Evolutionary conservation across 768 basidiomycete genomes (phyloP).

Genomic region (Mycena metata): DNA sequence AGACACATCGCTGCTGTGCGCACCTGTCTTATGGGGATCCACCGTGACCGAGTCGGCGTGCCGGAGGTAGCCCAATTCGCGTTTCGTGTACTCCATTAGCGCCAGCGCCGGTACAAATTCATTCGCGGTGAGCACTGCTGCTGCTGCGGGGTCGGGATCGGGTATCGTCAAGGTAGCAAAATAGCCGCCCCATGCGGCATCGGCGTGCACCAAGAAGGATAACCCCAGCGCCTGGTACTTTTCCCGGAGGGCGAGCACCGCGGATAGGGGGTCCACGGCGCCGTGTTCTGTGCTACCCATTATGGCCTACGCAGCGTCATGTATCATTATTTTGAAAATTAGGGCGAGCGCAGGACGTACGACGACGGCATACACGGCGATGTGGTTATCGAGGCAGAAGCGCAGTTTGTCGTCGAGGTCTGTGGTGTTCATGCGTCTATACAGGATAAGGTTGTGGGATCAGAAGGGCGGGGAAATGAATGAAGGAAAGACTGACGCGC

Average conservation of each 20-base stretch:
- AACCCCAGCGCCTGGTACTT: conserved; percentile 49
- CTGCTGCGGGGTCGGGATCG: conserved; percentile 10
- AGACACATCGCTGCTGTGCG: too few species aligned
- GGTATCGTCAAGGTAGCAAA: conserved; percentile 51
- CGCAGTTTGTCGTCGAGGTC: conserved; percentile 45
- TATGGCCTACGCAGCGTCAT: conserved; percentile 35
- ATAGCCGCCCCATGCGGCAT: conserved; percentile 65
- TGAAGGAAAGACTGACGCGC: conserved; percentile 36
- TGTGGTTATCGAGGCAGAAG: conserved; percentile 45
- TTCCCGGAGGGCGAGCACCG: conserved; percentile 52
- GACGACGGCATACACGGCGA: conserved; percentile 56
- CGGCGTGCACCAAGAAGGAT: conserved; percentile 57
- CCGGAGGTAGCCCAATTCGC: too few species aligned
- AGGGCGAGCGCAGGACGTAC: conserved; percentile 4
- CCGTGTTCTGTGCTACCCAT: conserved; percentile 62
- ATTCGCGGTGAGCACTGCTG: too few species aligned
- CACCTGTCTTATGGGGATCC: too few species aligned
- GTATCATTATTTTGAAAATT: too few species aligned
- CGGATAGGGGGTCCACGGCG: conserved; percentile 55
- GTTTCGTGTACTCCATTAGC: too few species aligned
- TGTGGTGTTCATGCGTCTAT: conserved; percentile 47
- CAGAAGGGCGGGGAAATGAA: too few species aligned
- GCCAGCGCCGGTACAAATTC: too few species aligned
- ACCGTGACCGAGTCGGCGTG: too few species aligned
- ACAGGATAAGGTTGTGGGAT: too few species aligned